A percentile compares a stretch with the other conserved stretches of the same genome.
Evolutionary conservation across 805 yeast genomes (phyloP).

Genomic region (Wickerhamiella sergipiensis): DNA sequence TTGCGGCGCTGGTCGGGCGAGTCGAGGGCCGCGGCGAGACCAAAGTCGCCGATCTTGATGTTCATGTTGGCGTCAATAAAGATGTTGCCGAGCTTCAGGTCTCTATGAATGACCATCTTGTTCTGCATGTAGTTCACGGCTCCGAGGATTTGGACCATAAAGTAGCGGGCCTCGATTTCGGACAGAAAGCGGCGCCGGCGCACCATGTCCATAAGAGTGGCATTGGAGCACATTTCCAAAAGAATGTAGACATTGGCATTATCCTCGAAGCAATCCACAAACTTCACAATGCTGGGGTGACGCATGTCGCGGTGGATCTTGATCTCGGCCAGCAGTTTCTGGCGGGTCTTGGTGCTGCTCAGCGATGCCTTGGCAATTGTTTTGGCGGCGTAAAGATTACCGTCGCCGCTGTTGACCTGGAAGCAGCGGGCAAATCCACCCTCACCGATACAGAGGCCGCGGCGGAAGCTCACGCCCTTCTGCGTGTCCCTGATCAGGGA

Average conservation of each 20-base stretch:
- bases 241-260: constrained; percentile 85
- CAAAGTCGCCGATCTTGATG: constrained; percentile 93
- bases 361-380: constrained; percentile 95
- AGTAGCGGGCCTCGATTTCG: constrained; percentile 84
- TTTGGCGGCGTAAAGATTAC: constrained; percentile 85
- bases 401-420: constrained; percentile 80
- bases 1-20: constrained; percentile 60
- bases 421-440: constrained; percentile 99
- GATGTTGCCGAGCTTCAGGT: constrained; percentile 87
- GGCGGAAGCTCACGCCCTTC: constrained; percentile 26
- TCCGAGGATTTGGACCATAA: constrained; percentile 85
- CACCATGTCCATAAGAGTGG: constrained; percentile 83
- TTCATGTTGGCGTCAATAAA: constrained; percentile 91
- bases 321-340: constrained; percentile 70
- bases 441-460: constrained; percentile 88
- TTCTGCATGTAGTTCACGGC: constrained; percentile 88
- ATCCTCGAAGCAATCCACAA: constrained; percentile 94
- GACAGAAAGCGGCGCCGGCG: constrained; percentile 71
- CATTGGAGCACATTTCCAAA: constrained; percentile 89
- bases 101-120: constrained; percentile 88
- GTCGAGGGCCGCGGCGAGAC: constrained; percentile 89
- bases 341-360: constrained; percentile 76
- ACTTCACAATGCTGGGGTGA: constrained; percentile 83
- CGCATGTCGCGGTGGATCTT: constrained; percentile 83
- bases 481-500: constrained; percentile 74